phyloP scores from a whole-genome alignment of 169 alveolate genomes.

The Plasmodium sp. region DNA sequence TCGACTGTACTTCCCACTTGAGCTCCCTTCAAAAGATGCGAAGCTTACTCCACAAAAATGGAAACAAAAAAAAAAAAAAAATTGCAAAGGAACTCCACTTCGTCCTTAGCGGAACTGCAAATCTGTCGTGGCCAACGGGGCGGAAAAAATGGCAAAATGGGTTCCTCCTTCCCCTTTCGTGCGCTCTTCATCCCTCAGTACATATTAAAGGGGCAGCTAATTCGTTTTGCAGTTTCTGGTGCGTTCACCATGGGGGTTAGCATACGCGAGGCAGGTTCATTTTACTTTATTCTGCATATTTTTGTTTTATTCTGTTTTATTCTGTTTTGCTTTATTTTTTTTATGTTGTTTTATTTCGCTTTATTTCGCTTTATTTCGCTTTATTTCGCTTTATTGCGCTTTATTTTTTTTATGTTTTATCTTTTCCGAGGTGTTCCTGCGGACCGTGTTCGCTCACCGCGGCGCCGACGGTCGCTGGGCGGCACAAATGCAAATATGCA shows the following conservation, averaged over 20 bases:
- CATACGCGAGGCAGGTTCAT: not conserved
- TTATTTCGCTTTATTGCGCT: not conserved
- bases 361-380: not conserved
- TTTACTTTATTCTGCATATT: not conserved
- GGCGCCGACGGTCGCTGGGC: not conserved
- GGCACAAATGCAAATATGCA: not conserved
- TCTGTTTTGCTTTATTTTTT: not conserved
- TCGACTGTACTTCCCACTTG: not conserved
- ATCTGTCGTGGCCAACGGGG: not conserved
- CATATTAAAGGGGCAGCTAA: not conserved
- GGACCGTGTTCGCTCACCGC: not conserved
- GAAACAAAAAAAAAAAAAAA: not conserved
- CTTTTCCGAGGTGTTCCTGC: not conserved
- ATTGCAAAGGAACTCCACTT: not conserved
- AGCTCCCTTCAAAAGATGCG: not conserved
- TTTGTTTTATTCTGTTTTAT: not conserved
- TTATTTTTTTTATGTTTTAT: no score
- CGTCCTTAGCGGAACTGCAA: not conserved
- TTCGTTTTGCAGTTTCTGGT: not conserved
- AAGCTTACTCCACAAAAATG: not conserved
- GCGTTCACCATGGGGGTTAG: not conserved
- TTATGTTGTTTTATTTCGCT: not conserved
- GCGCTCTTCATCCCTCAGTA: not conserved
- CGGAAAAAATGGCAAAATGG: not conserved
- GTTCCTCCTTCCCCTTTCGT: not conserved